Conservation (phyloP, 495 filamentous ascomycete genomes). For the Aspergillus funiculosus region DNA sequence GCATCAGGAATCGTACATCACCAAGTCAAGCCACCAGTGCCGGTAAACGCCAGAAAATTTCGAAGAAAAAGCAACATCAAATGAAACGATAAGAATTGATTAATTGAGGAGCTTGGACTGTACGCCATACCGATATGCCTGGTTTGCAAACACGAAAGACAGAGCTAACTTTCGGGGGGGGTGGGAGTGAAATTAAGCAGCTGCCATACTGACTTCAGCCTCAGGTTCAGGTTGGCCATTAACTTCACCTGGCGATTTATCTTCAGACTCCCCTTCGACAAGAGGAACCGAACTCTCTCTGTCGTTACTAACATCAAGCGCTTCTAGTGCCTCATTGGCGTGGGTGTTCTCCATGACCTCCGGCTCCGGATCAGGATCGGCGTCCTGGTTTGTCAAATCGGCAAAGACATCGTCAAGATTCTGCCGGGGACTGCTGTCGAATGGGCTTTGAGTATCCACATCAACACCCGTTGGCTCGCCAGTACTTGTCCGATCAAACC, state of each 20-base stretch:
- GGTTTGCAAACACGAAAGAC: no score
- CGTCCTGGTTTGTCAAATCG: slow-evolving; percentile 44
- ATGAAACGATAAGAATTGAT: no score
- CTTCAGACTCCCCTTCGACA: slow-evolving; percentile 15
- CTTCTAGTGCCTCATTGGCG: slow-evolving; percentile 43
- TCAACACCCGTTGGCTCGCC: slow-evolving; percentile 21
- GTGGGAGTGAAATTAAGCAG: slow-evolving; percentile 9
- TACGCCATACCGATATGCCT: no score
- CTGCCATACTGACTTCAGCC: slow-evolving; percentile 10
- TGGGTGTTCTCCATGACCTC: slow-evolving; percentile 43
- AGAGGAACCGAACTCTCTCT: slow-evolving; percentile 21
- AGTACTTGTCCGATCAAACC: slow-evolving; percentile 30
- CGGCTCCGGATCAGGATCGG: slow-evolving; percentile 23
- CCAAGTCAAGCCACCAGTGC: neutral
- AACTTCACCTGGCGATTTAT: slow-evolving; percentile 10
- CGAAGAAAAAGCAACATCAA: slow-evolving; percentile 1
- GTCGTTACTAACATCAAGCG: slow-evolving; percentile 38
- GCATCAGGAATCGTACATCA: slow-evolving; percentile 21
- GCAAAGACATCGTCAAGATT: slow-evolving; percentile 45
- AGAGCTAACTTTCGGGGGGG: no score
- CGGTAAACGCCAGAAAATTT: slow-evolving; percentile 5
- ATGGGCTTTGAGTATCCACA: slow-evolving; percentile 24
- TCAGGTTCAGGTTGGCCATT: slow-evolving; percentile 15
- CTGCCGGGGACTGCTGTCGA: slow-evolving; percentile 40
- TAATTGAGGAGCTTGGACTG: no score